Percentiles rank a stretch among this genome's conserved stretches.
phyloP scores from a whole-genome alignment of 257 asterid genomes.

The Cordia subcordata region DNA sequence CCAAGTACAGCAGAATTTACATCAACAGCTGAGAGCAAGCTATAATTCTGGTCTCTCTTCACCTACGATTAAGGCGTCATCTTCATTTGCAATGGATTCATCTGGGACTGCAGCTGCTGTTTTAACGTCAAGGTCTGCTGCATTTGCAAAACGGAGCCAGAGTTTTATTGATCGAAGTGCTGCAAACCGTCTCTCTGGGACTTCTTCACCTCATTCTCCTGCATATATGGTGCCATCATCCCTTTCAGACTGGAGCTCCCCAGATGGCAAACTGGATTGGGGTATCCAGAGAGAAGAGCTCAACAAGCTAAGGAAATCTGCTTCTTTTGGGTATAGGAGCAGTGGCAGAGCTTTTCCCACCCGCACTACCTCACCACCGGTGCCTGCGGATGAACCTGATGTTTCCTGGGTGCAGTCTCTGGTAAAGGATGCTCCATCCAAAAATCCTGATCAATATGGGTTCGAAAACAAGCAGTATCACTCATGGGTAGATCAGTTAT shows the following conservation, averaged over 20 bases:
- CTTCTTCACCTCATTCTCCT: conserved; percentile 18
- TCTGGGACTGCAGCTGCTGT: conserved; percentile 18
- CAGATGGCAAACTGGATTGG: conserved; percentile 43
- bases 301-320: conserved; percentile 38
- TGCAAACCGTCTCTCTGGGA: conserved; percentile 14
- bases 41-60: conserved; percentile 18
- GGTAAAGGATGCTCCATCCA: conserved; percentile 20
- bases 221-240: conserved; percentile 11
- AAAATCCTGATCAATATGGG: conserved; percentile 3
- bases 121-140: conserved; percentile 28
- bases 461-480: conserved; percentile 12
- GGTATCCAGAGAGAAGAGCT: conserved; percentile 40
- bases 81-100: conserved; percentile 23
- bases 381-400: conserved; percentile 13
- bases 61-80: conserved; percentile 25
- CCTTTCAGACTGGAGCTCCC: conserved; percentile 39
- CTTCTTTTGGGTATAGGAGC: conserved; percentile 36
- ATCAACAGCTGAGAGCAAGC: conserved; percentile 19
- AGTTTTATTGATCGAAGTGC: conserved; percentile 35
- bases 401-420: conserved; percentile 19
- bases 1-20: conserved; percentile 20
- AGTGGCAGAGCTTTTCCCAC: conserved; percentile 17
- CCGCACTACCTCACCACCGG: conserved; percentile 10
- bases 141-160: conserved; percentile 41
- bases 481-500: conserved; percentile 33